Conservation (phyloP, 345 rosid species). For the Aethionema arabicum region DNA sequence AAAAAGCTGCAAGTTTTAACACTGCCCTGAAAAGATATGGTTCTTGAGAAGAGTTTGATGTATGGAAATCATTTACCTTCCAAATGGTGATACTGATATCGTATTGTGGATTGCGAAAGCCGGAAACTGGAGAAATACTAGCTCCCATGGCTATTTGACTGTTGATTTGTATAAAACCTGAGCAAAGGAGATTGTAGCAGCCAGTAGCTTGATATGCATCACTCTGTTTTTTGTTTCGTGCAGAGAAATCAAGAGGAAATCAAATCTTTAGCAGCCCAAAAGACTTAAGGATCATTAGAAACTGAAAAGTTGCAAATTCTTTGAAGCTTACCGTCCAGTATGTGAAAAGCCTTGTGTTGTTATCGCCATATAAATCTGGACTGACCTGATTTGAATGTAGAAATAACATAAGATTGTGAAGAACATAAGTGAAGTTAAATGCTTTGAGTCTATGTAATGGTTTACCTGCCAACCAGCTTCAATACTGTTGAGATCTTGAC, state of each 20-base stretch:
- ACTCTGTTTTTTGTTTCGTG: slow-evolving; percentile 39
- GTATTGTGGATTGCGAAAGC: slow-evolving; percentile 50
- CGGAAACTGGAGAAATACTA: slow-evolving; percentile 67
- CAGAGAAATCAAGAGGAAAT: background rate
- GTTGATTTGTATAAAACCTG: slow-evolving; percentile 74
- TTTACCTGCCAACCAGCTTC: slow-evolving; percentile 78
- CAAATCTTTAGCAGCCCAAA: background rate
- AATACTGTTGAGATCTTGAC: slow-evolving; percentile 71
- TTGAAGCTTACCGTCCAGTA: slow-evolving; percentile 68
- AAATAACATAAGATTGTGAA: slow-evolving; percentile 4
- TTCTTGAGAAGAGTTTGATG: background rate
- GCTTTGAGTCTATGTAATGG: background rate
- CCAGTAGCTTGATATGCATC: slow-evolving; percentile 84
- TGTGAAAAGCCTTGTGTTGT: slow-evolving; percentile 71
- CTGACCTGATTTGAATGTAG: slow-evolving; percentile 47
- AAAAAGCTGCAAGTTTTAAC: background rate
- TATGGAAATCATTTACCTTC: slow-evolving; percentile 49
- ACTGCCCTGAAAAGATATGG: background rate
- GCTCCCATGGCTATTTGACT: slow-evolving; percentile 82
- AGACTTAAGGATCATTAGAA: background rate
- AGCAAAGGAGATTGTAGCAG: slow-evolving; percentile 75
- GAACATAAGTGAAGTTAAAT: background rate
- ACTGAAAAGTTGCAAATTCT: background rate
- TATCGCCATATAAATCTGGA: slow-evolving; percentile 73
- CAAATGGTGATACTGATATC: slow-evolving; percentile 69